A percentile compares a stretch with the other conserved stretches of the same genome.
Evolutionary conservation across 805 yeast genomes (phyloP).

Genomic region (Saturnispora sanitii): DNA sequence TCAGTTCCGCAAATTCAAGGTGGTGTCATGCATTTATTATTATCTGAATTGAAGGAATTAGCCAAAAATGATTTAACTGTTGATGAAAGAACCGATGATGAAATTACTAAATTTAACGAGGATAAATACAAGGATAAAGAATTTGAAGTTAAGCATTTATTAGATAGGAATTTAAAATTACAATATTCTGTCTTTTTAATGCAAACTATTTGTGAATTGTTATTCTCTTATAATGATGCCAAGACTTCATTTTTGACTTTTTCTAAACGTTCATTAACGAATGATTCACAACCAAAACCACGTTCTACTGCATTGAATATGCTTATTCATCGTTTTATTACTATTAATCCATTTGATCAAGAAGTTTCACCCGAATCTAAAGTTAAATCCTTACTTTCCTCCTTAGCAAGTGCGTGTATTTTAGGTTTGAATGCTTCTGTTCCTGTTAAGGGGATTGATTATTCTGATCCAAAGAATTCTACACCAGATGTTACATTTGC

Average conservation of each 20-base stretch:
- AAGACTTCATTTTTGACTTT: constrained; percentile 76
- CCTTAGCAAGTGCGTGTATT: constrained; percentile 52
- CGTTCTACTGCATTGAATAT: constrained; percentile 70
- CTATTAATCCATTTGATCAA: constrained; percentile 36
- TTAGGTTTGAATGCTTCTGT: constrained; percentile 53
- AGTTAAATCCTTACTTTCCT: constrained; percentile 48
- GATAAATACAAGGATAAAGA: constrained; percentile 30
- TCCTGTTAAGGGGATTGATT: constrained; percentile 38
- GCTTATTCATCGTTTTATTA: constrained; percentile 63
- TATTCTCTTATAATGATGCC: constrained; percentile 70
- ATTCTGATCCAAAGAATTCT: constrained; percentile 38
- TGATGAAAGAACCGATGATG: constrained; percentile 12
- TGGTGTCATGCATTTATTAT: constrained; percentile 54
- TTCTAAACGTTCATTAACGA: constrained; percentile 41
- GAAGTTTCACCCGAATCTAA: constrained; percentile 30
- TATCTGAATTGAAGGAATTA: constrained; percentile 52
- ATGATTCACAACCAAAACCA: constrained; percentile 43
- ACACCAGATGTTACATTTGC: constrained; percentile 67
- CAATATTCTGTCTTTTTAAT: constrained; percentile 60
- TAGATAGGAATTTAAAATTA: background rate
- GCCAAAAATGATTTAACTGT: constrained; percentile 22
- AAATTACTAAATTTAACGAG: constrained; percentile 17
- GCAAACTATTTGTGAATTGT: constrained; percentile 56
- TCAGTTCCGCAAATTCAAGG: constrained; percentile 23
- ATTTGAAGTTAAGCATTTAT: constrained; percentile 35